Conservation (phyloP, 2,329 filamentous ascomycete species). For the Trichoderma lentiforme region DNA sequence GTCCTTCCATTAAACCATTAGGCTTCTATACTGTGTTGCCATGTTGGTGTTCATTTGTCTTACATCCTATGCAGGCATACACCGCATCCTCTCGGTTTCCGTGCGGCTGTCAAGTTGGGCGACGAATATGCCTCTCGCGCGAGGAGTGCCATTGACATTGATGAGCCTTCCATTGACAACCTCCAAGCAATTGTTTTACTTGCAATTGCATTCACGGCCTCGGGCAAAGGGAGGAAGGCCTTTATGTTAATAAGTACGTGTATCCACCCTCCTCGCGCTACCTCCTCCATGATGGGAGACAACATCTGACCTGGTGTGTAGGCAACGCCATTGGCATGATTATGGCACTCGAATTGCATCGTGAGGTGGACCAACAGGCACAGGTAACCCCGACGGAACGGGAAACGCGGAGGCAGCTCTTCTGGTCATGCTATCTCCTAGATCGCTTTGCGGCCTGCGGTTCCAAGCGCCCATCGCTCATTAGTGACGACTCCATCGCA, state of each 20-base stretch:
- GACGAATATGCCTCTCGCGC: slow-evolving; percentile 71
- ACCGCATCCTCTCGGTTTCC: slow-evolving; percentile 62
- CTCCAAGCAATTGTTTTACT: slow-evolving; percentile 74
- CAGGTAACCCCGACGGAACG: slow-evolving; percentile 65
- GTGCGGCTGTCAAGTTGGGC: slow-evolving; percentile 63
- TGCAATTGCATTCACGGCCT: slow-evolving; percentile 70
- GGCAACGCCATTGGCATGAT: slow-evolving; percentile 65
- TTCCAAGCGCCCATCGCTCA: slow-evolving; percentile 76
- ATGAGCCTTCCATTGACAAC: slow-evolving; percentile 76
- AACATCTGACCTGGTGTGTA: neutral
- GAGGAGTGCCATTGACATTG: slow-evolving; percentile 68
- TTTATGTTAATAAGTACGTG: slow-evolving; percentile 77
- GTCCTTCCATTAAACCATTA: neutral
- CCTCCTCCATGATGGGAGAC: neutral
- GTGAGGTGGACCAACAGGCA: slow-evolving; percentile 64
- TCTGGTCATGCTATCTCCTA: slow-evolving; percentile 86
- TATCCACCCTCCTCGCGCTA: neutral
- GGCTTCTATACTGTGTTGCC: neutral
- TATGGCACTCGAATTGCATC: slow-evolving; percentile 75
- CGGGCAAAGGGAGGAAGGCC: slow-evolving; percentile 77
- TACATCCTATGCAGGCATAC: slow-evolving; percentile 51
- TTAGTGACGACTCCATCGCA: slow-evolving; percentile 72
- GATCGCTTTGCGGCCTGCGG: slow-evolving; percentile 81
- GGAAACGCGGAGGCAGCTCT: slow-evolving; percentile 74
- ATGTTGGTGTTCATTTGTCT: neutral